Conservation (phyloP, 2,329 filamentous ascomycete species). For the Didymella glomerata region DNA sequence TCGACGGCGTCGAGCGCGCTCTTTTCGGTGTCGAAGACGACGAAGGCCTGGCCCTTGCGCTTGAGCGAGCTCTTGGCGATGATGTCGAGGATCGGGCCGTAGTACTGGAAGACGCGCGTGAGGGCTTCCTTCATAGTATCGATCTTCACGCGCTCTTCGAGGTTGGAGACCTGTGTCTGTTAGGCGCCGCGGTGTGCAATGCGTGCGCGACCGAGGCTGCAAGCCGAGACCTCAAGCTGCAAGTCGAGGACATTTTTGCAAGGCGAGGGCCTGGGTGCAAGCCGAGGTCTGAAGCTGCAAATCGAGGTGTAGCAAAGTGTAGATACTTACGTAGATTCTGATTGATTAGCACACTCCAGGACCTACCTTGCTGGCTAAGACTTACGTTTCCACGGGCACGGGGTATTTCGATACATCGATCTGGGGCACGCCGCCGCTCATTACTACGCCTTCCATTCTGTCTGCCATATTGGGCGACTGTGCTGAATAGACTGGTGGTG, state of each 20-base stretch:
- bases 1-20: constrained; percentile 84
- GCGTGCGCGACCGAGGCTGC: constrained; percentile 17
- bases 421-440: constrained; percentile 28
- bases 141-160: constrained; percentile 90
- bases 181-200: constrained; percentile 33
- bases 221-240: no score
- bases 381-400: constrained; percentile 50
- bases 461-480: constrained; percentile 40
- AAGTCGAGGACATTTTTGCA: not conserved
- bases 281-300: not conserved
- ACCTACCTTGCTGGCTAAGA: constrained; percentile 21
- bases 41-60: constrained; percentile 93
- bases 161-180: constrained; percentile 70
- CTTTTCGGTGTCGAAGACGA: constrained; percentile 86
- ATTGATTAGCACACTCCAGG: not conserved
- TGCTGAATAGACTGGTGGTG: not conserved
- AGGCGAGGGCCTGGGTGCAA: not conserved
- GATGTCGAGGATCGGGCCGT: constrained; percentile 84
- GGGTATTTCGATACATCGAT: constrained; percentile 45
- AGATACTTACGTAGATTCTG: constrained; percentile 49
- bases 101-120: constrained; percentile 82
- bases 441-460: constrained; percentile 48
- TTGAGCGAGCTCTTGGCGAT: constrained; percentile 89
- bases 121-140: constrained; percentile 78
- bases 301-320: not conserved